Evolutionary conservation across 139 green algal genomes (phyloP), one percentile per base, ranked within the genome.

Genomic region (Astrephomene gubernaculifera): DNA sequence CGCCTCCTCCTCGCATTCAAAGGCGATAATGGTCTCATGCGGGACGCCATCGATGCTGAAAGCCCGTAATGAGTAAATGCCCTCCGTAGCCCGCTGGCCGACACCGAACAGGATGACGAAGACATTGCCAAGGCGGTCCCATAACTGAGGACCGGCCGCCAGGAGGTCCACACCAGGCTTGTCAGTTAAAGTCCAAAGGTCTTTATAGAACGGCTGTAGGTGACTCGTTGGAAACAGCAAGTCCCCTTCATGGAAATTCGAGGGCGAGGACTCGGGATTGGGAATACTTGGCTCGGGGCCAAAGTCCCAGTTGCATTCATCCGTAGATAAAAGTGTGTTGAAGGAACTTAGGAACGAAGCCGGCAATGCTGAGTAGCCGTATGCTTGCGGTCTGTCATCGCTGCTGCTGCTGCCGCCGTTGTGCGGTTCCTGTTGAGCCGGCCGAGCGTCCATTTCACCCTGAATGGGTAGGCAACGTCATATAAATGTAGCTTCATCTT

Each of bases 41-140:
- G 93, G 94, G 49, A 96, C 57, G 8, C 87, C 91, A 45, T 96
- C 93, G 6, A 85, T 86, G 52, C 70, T 71, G 45, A 87, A 82
- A 8, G 86, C 88, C 0, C 94, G 81, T 61, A 98, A 81, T 2
- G 90, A 94, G 92, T 98, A 98, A 78, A 98, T 98, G 68, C 95
- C 95, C 68, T 98, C 95, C 4, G 92, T 94, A 27, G 96, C 95
- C 1, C 87, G 74, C 35, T 90, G 72, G 0, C 92, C 94, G 19
- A 96, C 91, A 9, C 93, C 94, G 88, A 98, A 98, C 25, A 98
- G 68, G 27, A 98, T 93, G 19, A 98, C 94, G 70, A 93, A 95
- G 39, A 91, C 83, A 36, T 89, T 78, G 2, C 38, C 70, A 57
- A 89, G 60, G 7, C 78, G 31, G 38, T 25, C 45, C 78, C 60